Evolutionary conservation across 106 monocot genomes (phyloP).

Genomic region (Dactylorhiza incarnata): DNA sequence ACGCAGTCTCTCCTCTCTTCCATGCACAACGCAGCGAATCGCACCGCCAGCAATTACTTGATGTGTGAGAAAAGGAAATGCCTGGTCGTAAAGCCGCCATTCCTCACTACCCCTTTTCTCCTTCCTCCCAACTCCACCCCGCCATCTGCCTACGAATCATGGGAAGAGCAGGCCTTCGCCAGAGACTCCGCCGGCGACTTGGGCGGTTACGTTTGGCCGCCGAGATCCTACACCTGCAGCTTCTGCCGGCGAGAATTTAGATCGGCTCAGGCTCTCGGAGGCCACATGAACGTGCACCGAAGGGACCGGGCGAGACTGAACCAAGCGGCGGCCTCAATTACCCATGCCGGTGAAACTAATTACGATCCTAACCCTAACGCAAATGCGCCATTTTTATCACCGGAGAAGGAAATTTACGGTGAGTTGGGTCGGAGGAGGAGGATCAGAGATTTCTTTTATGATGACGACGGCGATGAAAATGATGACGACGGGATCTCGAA

Average conservation of each 20-base stretch:
- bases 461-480: constrained; percentile 8
- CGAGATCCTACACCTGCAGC: constrained; percentile 70
- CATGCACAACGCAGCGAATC: no score
- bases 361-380: constrained; percentile 27
- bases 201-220: constrained; percentile 64
- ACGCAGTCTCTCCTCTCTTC: no score
- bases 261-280: constrained; percentile 74
- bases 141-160: constrained; percentile 18
- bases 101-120: no score
- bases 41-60: no score
- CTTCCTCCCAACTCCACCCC: background rate
- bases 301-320: constrained; percentile 69
- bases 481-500: background rate
- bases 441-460: constrained; percentile 3
- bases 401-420: background rate
- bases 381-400: background rate
- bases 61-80: no score
- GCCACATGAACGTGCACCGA: constrained; percentile 88
- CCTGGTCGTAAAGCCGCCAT: no score
- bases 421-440: constrained; percentile 8
- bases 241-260: constrained; percentile 74
- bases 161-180: constrained; percentile 69
- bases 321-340: constrained; percentile 13
- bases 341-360: constrained; percentile 3
- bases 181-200: constrained; percentile 43